Conservation (phyloP, 805 yeast species). For the Cyberlindnera saturnus region DNA sequence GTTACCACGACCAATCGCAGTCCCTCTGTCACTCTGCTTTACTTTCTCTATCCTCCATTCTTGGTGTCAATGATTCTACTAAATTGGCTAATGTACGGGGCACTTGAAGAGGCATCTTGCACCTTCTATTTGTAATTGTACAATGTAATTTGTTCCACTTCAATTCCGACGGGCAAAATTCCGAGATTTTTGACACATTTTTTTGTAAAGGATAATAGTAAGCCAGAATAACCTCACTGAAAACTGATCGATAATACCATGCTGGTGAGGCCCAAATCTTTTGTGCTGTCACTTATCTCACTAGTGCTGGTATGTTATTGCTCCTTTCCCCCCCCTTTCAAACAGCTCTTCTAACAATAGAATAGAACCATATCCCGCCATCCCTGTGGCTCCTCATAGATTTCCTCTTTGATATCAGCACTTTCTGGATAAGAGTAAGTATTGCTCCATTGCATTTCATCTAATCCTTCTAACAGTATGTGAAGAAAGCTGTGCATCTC, state of each 20-base stretch:
- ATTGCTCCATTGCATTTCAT: not conserved
- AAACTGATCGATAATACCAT: conserved; percentile 1
- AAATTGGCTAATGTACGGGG: too few relatives aligned
- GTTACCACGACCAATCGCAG: conserved; percentile 4
- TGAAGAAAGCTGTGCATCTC: conserved; percentile 14
- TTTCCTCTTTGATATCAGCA: conserved; percentile 34
- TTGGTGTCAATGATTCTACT: too few relatives aligned
- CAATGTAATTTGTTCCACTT: too few relatives aligned
- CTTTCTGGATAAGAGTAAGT: conserved; percentile 32
- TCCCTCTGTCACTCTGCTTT: conserved; percentile 7
- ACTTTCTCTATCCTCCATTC: not conserved
- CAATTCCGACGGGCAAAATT: too few relatives aligned
- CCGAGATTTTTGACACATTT: too few relatives aligned
- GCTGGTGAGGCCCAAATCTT: conserved; percentile 9
- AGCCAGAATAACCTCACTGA: not conserved
- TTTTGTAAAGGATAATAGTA: too few relatives aligned
- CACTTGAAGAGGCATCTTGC: too few relatives aligned
- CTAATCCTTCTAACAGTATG: conserved; percentile 14
- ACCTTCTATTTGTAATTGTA: too few relatives aligned
- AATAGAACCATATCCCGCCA: conserved; percentile 35
- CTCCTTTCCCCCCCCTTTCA: not conserved
- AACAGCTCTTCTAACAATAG: conserved; percentile 1
- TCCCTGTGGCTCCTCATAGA: conserved; percentile 34
- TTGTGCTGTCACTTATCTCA: conserved; percentile 13
- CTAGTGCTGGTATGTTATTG: conserved; percentile 11